phyloP scores from a whole-genome alignment of 164 flowering plant genomes.

The Chimonanthus salicifolius region DNA sequence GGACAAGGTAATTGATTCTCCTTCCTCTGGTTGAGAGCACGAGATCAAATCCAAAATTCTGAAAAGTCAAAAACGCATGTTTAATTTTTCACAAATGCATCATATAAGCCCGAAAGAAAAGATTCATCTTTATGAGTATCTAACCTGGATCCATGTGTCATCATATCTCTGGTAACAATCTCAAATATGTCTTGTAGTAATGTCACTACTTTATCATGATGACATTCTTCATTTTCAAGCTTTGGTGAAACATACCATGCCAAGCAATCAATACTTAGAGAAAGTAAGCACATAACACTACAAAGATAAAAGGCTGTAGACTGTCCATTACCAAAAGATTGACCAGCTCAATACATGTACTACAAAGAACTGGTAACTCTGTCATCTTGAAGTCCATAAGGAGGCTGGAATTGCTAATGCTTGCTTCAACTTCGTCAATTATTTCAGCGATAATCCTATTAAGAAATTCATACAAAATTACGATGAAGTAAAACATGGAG shows the following conservation, averaged over 20 bases:
- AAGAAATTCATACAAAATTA: slow-evolving; percentile 3
- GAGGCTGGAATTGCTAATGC: slow-evolving; percentile 47
- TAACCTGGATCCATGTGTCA: slow-evolving; percentile 66
- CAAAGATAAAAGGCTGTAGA: not conserved
- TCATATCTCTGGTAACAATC: slow-evolving; percentile 66
- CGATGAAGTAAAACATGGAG: not conserved
- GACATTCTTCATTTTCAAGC: slow-evolving; percentile 58
- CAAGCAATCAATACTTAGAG: not conserved
- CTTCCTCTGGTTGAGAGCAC: slow-evolving; percentile 28
- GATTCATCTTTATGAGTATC: not conserved
- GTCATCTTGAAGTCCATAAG: slow-evolving; percentile 63
- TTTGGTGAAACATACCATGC: slow-evolving; percentile 14
- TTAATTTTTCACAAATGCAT: not conserved
- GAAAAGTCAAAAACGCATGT: slow-evolving; percentile 8
- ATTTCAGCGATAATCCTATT: slow-evolving; percentile 53
- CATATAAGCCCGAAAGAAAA: not conserved
- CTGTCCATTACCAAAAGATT: slow-evolving; percentile 59
- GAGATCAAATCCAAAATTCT: slow-evolving; percentile 52
- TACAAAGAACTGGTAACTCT: slow-evolving; percentile 52
- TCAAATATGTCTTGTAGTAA: slow-evolving; percentile 83
- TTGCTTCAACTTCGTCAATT: slow-evolving; percentile 54
- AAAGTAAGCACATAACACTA: slow-evolving; percentile 2
- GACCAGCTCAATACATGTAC: slow-evolving; percentile 50
- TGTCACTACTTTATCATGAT: slow-evolving; percentile 49
- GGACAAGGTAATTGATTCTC: slow-evolving; percentile 23